Evolutionary conservation across 2,329 filamentous ascomycete species (phyloP).

Genomic region (Trichophyton mentagrophytes): DNA sequence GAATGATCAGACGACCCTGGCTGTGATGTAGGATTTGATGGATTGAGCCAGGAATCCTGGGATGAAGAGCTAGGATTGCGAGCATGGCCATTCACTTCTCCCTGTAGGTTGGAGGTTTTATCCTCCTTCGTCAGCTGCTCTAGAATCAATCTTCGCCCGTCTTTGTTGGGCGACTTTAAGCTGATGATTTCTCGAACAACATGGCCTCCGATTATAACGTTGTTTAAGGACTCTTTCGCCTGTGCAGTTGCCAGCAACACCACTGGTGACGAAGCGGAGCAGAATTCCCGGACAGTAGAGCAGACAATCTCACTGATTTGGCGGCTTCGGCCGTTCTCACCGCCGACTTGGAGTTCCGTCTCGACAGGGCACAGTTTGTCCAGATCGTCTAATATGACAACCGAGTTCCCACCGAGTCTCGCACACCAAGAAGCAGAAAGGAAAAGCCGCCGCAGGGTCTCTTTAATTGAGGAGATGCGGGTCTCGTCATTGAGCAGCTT

Average conservation of each 20-base stretch:
- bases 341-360: constrained; percentile 85
- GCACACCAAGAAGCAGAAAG: constrained; percentile 86
- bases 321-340: constrained; percentile 82
- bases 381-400: constrained; percentile 84
- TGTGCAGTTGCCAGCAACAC: constrained; percentile 84
- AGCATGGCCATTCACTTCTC: constrained; percentile 22
- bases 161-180: constrained; percentile 84
- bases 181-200: constrained; percentile 83
- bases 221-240: constrained; percentile 84
- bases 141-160: constrained; percentile 69
- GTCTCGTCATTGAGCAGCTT: constrained; percentile 85
- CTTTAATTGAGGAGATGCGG: constrained; percentile 78
- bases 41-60: constrained; percentile 65
- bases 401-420: constrained; percentile 64
- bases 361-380: constrained; percentile 88
- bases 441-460: constrained; percentile 71
- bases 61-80: constrained; percentile 26
- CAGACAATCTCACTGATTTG: constrained; percentile 85
- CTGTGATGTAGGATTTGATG: constrained; percentile 45
- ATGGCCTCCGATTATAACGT: constrained; percentile 78
- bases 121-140: constrained; percentile 56
- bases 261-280: constrained; percentile 63
- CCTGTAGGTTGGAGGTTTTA: constrained; percentile 24
- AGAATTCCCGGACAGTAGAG: constrained; percentile 72
- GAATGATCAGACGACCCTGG: constrained; percentile 30